Evolutionary conservation across 202 grass and related monocot genomes (phyloP).

Genomic region (Bolboschoenoplectus hybrid): DNA sequence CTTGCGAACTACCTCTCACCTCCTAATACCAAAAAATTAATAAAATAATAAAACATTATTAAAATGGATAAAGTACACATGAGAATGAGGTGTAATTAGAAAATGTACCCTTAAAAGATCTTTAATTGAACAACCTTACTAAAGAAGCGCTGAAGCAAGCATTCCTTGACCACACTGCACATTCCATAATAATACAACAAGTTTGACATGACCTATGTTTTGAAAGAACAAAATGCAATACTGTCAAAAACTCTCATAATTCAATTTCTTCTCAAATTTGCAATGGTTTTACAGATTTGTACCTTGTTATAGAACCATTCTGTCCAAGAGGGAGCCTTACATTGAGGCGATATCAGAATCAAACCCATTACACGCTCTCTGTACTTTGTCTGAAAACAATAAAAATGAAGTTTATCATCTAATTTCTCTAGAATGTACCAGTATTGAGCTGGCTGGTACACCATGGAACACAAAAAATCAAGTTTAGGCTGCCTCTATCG

Average conservation of each 20-base stretch:
- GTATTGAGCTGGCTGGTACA: constrained; percentile 11
- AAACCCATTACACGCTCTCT: constrained; percentile 89
- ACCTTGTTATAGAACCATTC: constrained; percentile 98
- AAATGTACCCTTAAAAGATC: constrained; percentile 4
- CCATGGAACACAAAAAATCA: background rate
- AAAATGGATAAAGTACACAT: constrained; percentile 19
- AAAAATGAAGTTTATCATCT: constrained; percentile 32
- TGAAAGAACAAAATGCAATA: background rate
- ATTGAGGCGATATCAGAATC: constrained; percentile 90
- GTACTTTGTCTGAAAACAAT: constrained; percentile 77
- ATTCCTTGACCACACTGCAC: constrained; percentile 85
- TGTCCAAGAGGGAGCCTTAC: constrained; percentile 90
- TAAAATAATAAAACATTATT: constrained; percentile 38
- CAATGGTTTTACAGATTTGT: constrained; percentile 29
- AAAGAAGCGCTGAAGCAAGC: constrained; percentile 89
- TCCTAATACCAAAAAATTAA: constrained; percentile 56
- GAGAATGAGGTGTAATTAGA: constrained; percentile 22
- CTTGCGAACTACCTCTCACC: constrained; percentile 74
- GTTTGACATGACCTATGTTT: constrained; percentile 79
- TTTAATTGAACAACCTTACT: constrained; percentile 67
- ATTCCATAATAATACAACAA: constrained; percentile 98
- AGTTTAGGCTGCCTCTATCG: background rate
- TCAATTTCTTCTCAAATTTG: constrained; percentile 16
- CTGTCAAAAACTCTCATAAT: background rate
- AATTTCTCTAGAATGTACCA: background rate